phyloP scores from a whole-genome alignment of 805 yeast genomes.

The Priceomyces carsonii region DNA sequence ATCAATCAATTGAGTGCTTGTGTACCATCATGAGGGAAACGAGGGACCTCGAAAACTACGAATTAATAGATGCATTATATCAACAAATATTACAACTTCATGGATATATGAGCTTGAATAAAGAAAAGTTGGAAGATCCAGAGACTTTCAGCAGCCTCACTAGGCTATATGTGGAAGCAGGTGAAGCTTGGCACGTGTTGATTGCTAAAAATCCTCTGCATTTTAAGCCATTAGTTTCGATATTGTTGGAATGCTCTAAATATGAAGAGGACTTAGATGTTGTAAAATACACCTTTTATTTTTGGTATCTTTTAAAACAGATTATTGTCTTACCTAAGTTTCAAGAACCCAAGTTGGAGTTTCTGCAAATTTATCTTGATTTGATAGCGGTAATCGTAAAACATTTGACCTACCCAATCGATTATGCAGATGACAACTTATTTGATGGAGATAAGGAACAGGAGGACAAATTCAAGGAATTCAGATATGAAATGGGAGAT shows the following conservation, averaged over 20 bases:
- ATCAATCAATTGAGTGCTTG: constrained; percentile 84
- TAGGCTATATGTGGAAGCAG: constrained; percentile 84
- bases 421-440: constrained; percentile 27
- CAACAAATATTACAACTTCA: constrained; percentile 66
- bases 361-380: constrained; percentile 55
- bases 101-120: constrained; percentile 38
- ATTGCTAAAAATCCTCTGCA: constrained; percentile 70
- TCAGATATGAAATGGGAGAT: constrained; percentile 96
- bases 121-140: constrained; percentile 53
- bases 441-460: constrained; percentile 73
- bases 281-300: constrained; percentile 86
- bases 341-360: constrained; percentile 49
- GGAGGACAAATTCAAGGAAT: constrained; percentile 90
- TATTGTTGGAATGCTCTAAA: constrained; percentile 68
- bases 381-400: constrained; percentile 61
- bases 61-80: constrained; percentile 64
- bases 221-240: constrained; percentile 72
- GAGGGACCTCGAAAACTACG: constrained; percentile 65
- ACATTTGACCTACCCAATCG: constrained; percentile 74
- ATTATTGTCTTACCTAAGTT: constrained; percentile 62
- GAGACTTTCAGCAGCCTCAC: constrained; percentile 71
- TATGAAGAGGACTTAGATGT: constrained; percentile 84
- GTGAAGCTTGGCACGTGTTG: constrained; percentile 91
- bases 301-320: constrained; percentile 85
- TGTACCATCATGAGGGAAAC: constrained; percentile 81